Evolutionary conservation across 805 yeast genomes (phyloP).

Genomic region (Hanseniaspora pseudoguilliermondii): DNA sequence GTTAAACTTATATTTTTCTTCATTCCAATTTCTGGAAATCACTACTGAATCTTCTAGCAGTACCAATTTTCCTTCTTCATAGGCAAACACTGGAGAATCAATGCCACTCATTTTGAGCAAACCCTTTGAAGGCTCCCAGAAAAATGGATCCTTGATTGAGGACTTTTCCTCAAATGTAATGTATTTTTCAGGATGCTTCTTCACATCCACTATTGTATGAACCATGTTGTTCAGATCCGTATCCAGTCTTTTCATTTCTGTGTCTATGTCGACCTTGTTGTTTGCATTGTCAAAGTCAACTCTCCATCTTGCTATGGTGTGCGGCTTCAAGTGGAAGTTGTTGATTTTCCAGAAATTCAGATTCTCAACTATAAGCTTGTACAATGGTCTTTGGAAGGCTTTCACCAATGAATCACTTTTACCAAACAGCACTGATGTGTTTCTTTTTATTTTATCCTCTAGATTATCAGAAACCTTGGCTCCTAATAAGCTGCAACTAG

Average conservation of each 20-base stretch:
- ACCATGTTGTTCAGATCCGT: conserved; percentile 2
- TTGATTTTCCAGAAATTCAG: conserved; percentile 12
- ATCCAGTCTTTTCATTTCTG: conserved; percentile 2
- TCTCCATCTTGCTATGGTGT: background rate
- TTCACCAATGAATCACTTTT: background rate
- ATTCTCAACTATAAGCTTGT: background rate
- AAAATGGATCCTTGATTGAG: background rate
- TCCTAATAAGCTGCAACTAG: background rate
- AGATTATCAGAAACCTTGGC: background rate
- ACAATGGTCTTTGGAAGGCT: conserved; percentile 3
- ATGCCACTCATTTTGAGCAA: background rate
- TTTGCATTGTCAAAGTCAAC: background rate
- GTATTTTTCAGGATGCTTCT: background rate
- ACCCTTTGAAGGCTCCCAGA: background rate
- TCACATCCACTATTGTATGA: background rate
- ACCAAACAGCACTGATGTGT: background rate
- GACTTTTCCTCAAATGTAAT: background rate
- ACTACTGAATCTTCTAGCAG: background rate
- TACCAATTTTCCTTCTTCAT: background rate
- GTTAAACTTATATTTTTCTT: too few relatives aligned
- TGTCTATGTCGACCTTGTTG: background rate
- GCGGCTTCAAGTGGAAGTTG: conserved; percentile 1
- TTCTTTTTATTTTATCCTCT: background rate
- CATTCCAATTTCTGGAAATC: background rate
- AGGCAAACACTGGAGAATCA: background rate